Base-by-base conservation (phyloP, 768 basidiomycete species). In the Imleria badia region DNA sequence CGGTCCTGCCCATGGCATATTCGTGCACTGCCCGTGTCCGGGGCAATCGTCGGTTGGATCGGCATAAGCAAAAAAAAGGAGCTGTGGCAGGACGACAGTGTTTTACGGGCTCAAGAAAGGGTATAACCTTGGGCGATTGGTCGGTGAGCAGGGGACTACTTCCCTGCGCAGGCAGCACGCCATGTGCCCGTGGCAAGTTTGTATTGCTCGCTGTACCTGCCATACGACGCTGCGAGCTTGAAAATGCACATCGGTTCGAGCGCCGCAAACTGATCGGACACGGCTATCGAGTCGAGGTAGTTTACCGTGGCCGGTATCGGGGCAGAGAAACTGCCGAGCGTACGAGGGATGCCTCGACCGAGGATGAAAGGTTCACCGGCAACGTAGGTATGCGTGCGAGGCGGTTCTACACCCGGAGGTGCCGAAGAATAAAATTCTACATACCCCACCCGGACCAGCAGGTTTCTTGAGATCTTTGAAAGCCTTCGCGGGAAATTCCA, bases 21-120 rank as follows among this genome's bases (percentile, higher is more conserved):
- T 67, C 17, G 80, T 76, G 61, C 91, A 94, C 57, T 80, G 63
- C 0, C 91, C 91, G 46, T 82, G 78, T 11, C 86, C 86, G 8
- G 86, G 87, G 67, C 91, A 94, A 22, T 75, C 63, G 45, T 74
- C 75, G 8, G 91, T 94, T 45, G 75, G 75, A 59, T 86, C 82
- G 29, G 65, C 71, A 68, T 91, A 94, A 1, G 75, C n/a, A n/a
- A 68, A 22, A 81, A 76, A 19, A 70, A 68, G 22, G 80, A 77
- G 3, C 72, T 61, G 65, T 82, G 85, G 73, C 91, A 94, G 6
- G 82, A 80, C 14, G 85, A 81, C 29, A 84, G 68, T 35, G 78
- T 49, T 79, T 79, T 48, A 85, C 80, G 2, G 86, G 85, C 54
- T 79, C 75, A 10, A 79, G 75, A 6, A 76, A 67, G 15, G 52